Percentiles rank a stretch among this genome's conserved stretches.
phyloP scores from a whole-genome alignment of 805 yeast genomes.

The Candida broadrunensis region DNA sequence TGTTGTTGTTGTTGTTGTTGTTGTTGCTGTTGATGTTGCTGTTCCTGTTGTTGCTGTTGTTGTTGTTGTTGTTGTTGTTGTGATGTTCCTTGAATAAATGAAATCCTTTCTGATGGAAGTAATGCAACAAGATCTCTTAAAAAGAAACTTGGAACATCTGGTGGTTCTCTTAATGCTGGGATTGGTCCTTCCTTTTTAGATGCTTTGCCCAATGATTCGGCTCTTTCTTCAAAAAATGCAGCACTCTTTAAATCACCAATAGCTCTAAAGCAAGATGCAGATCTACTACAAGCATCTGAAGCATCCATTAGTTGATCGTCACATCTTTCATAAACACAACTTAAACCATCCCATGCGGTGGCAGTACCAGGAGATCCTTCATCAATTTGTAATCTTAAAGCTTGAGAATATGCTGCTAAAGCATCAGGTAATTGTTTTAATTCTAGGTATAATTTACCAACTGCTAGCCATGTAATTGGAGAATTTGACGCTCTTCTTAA shows the following conservation, averaged over 20 bases:
- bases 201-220: slow-evolving; percentile 40
- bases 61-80: slow-evolving; percentile 17
- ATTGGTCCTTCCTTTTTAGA: slow-evolving; percentile 41
- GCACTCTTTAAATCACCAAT: slow-evolving; percentile 45
- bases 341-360: slow-evolving; percentile 63
- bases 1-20: slow-evolving; percentile 11
- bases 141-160: slow-evolving; percentile 44
- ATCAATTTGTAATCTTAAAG: slow-evolving; percentile 49
- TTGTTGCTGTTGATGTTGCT: slow-evolving; percentile 7
- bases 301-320: slow-evolving; percentile 61
- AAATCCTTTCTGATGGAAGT: slow-evolving; percentile 39
- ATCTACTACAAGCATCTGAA: slow-evolving; percentile 54
- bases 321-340: slow-evolving; percentile 61
- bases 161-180: slow-evolving; percentile 45
- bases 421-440: slow-evolving; percentile 64
- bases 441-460: slow-evolving; percentile 58
- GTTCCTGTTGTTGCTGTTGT: slow-evolving; percentile 12
- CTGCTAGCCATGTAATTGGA: slow-evolving; percentile 66
- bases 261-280: slow-evolving; percentile 47
- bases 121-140: slow-evolving; percentile 43
- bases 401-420: slow-evolving; percentile 65
- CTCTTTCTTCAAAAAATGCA: slow-evolving; percentile 40
- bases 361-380: slow-evolving; percentile 48
- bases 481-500: slow-evolving; percentile 49
- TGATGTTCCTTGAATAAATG: slow-evolving; percentile 36